These are phyloP conservation scores for Sphaerulina populicola DNA, from an alignment of 2,329 filamentous ascomycete species.

Conservation along the genomic window DNA sequence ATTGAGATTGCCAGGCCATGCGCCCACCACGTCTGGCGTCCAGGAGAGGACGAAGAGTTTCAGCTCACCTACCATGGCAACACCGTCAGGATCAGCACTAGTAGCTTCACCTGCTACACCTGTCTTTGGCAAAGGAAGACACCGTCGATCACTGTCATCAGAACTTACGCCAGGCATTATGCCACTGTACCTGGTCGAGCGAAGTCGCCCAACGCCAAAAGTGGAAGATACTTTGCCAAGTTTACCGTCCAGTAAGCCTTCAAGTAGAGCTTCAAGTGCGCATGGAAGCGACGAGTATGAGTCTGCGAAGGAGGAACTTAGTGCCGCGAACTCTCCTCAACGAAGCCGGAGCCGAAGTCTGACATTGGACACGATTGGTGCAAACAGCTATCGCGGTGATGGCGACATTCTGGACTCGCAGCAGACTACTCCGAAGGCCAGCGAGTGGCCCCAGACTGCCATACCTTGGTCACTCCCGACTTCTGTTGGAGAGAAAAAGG, in stretches of 20 bases:
- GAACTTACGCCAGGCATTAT: constrained; percentile 52
- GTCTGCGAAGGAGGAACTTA: constrained; percentile 36
- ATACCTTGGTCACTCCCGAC: constrained; percentile 7
- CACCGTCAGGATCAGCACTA: constrained; percentile 3
- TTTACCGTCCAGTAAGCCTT: constrained; percentile 42
- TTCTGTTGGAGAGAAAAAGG: constrained; percentile 13
- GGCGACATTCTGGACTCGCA: constrained; percentile 51
- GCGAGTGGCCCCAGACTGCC: constrained; percentile 33
- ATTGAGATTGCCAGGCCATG: constrained; percentile 30
- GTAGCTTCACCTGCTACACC: constrained; percentile 18
- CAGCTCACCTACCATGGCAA: constrained; percentile 16
- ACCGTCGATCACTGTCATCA: constrained; percentile 22
- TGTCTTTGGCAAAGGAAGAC: constrained; percentile 16
- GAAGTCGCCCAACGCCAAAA: constrained; percentile 43
- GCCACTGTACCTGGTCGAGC: constrained; percentile 74
- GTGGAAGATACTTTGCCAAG: constrained; percentile 44
- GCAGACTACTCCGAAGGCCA: constrained; percentile 61
- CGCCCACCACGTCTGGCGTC: constrained; percentile 23
- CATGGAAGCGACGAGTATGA: constrained; percentile 37
- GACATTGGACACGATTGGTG: constrained; percentile 23
- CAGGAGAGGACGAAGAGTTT: constrained; percentile 24
- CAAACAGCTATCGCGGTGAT: constrained; percentile 15
- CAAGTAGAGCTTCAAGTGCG: constrained; percentile 35
- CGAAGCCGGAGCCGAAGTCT: constrained; percentile 13
- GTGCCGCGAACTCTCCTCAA: constrained; percentile 16